phyloP scores from a whole-genome alignment of 257 asterid genomes.

The Solanum neorickii region DNA sequence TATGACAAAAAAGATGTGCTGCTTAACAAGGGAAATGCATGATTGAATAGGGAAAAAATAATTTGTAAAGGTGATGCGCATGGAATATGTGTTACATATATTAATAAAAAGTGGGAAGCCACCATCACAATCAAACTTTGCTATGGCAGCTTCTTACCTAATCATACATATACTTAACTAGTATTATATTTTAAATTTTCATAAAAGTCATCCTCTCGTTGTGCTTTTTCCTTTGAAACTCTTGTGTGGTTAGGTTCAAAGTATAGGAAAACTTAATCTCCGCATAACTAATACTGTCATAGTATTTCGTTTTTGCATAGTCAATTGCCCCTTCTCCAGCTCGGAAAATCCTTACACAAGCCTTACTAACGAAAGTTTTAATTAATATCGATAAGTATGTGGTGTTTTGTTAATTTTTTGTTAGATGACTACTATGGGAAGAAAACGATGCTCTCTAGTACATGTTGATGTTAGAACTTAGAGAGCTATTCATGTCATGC shows the following conservation, averaged over 20 bases:
- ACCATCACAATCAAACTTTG: background rate
- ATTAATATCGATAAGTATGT: background rate
- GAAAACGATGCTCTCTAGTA: background rate
- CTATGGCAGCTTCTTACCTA: background rate
- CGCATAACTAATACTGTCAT: background rate
- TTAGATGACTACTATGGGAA: background rate
- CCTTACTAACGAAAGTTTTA: background rate
- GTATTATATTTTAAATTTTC: background rate
- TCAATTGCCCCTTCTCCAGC: too few relatives aligned
- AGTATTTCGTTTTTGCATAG: background rate
- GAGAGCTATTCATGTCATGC: background rate
- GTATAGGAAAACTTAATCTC: background rate
- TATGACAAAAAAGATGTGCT: constrained; percentile 21
- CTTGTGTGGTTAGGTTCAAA: background rate
- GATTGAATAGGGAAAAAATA: constrained; percentile 8
- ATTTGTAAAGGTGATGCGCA: constrained; percentile 18
- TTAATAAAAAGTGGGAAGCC: constrained; percentile 7
- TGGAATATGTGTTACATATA: constrained; percentile 2
- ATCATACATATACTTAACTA: background rate
- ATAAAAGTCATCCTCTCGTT: background rate
- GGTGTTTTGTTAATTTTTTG: background rate
- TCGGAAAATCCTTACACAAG: too few relatives aligned
- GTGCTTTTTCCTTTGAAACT: background rate
- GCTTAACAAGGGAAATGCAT: constrained; percentile 16
- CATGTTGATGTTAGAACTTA: background rate